Percentiles rank a stretch among this genome's conserved stretches.
phyloP scores from a whole-genome alignment of 2,329 filamentous ascomycete genomes.

The Sporothrix sp. region DNA sequence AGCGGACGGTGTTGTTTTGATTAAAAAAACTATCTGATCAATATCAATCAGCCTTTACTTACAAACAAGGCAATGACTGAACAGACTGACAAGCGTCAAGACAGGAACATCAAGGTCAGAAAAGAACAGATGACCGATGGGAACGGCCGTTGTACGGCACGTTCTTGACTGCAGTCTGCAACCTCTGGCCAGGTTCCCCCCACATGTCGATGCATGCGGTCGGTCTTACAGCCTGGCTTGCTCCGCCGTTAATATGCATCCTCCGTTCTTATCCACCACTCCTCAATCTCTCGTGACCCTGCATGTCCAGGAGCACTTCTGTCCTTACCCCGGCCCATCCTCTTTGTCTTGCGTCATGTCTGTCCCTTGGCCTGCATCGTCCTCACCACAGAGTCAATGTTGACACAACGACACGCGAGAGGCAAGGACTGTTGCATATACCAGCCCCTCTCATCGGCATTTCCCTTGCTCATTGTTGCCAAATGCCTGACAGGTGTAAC shows the following conservation, averaged over 20 bases:
- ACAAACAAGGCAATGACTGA: too few relatives aligned
- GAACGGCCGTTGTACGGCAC: neutral
- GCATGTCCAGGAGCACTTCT: neutral
- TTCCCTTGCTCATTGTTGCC: neutral
- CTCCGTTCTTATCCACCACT: neutral
- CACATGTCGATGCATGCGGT: neutral
- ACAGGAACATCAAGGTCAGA: neutral
- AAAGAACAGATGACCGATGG: neutral
- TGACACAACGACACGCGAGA: neutral
- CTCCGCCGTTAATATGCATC: neutral
- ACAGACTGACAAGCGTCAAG: too few relatives aligned
- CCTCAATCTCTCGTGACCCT: neutral
- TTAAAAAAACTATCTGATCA: too few relatives aligned
- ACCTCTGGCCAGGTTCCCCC: neutral
- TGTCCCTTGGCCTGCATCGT: neutral
- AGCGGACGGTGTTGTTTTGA: neutral
- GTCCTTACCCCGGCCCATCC: slow-evolving; percentile 1
- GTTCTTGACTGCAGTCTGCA: neutral
- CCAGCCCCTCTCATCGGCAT: neutral
- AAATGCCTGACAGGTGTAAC: too few relatives aligned
- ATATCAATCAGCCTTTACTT: too few relatives aligned
- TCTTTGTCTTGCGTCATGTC: neutral
- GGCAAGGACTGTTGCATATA: neutral
- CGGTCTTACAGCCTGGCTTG: neutral
- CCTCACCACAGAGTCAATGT: neutral